Percentiles rank a stretch among this genome's conserved stretches.
phyloP scores from a whole-genome alignment of 163 green algal species.

The Volvox carteri region DNA sequence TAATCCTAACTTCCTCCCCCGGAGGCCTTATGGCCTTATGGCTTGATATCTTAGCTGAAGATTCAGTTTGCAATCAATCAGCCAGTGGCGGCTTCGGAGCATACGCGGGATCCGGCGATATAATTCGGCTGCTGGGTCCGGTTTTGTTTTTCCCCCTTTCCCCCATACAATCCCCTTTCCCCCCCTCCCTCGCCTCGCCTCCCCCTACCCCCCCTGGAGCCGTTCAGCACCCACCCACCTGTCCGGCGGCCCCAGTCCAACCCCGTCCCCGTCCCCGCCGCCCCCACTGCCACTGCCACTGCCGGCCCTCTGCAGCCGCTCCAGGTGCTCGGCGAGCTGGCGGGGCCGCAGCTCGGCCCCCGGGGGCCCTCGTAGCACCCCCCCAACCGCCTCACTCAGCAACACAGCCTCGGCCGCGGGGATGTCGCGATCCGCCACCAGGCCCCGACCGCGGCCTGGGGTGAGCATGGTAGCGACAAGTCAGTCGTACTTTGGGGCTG shows the following conservation, averaged over 20 bases:
- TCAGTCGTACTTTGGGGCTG: too few relatives aligned
- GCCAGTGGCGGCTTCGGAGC: too few relatives aligned
- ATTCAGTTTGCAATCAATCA: too few relatives aligned
- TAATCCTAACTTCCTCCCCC: too few relatives aligned
- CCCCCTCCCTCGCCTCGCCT: not conserved
- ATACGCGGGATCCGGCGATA: too few relatives aligned
- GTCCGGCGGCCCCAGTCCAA: not conserved
- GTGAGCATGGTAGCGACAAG: not conserved
- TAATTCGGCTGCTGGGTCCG: too few relatives aligned
- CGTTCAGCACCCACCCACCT: not conserved
- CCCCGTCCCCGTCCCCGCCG: not conserved
- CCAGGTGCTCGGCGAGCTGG: constrained; percentile 36
- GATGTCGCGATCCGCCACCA: constrained; percentile 26
- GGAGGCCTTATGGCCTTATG: too few relatives aligned
- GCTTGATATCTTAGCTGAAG: too few relatives aligned
- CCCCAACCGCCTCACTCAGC: constrained; percentile 35
- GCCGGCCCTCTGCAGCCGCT: not conserved
- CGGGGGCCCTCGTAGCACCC: constrained; percentile 28
- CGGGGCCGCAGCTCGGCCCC: constrained; percentile 31
- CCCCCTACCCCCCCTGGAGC: not conserved
- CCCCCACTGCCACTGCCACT: not conserved
- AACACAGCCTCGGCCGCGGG: constrained; percentile 38
- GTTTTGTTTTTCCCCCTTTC: not conserved
- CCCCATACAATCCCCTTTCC: not conserved
- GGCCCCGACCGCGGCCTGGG: constrained; percentile 34